phyloP scores from a whole-genome alignment of 441 rosid species.

The Bruguiera hainesii region DNA sequence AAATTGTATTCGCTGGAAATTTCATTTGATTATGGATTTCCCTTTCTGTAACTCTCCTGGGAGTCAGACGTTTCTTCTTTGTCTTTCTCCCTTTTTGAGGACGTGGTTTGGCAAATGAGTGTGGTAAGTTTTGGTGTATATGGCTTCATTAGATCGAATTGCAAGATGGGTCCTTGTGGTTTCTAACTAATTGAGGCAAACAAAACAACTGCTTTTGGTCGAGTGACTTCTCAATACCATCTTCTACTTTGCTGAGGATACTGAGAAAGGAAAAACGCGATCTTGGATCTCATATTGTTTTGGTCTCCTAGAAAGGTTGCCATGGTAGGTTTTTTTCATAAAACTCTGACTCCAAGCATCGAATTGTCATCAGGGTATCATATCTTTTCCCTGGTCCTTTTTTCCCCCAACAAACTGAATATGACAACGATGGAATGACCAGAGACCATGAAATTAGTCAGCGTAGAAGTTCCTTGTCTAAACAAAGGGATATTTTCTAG shows the following conservation, averaged over 20 bases:
- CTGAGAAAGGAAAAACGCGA: neutral
- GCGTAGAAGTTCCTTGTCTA: too few species aligned
- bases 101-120: conserved; percentile 16
- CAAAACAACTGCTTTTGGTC: neutral
- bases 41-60: conserved; percentile 17
- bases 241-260: neutral
- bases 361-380: neutral
- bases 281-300: conserved; percentile 25
- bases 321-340: conserved; percentile 13
- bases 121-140: conserved; percentile 9
- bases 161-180: conserved; percentile 3
- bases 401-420: too few species aligned
- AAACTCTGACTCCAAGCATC: neutral
- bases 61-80: neutral
- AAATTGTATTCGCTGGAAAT: neutral
- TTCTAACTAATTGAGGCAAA: too few species aligned
- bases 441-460: too few species aligned
- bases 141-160: conserved; percentile 6
- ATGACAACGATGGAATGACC: too few species aligned
- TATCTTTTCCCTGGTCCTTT: too few species aligned
- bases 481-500: too few species aligned
- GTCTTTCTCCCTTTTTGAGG: neutral
- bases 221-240: neutral
- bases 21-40: conserved; percentile 14
- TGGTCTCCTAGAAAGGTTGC: conserved; percentile 10